Percentiles rank a stretch among this genome's conserved stretches.
phyloP scores from a whole-genome alignment of 202 grass and related monocot species.

The Brachypodium distachyon region DNA sequence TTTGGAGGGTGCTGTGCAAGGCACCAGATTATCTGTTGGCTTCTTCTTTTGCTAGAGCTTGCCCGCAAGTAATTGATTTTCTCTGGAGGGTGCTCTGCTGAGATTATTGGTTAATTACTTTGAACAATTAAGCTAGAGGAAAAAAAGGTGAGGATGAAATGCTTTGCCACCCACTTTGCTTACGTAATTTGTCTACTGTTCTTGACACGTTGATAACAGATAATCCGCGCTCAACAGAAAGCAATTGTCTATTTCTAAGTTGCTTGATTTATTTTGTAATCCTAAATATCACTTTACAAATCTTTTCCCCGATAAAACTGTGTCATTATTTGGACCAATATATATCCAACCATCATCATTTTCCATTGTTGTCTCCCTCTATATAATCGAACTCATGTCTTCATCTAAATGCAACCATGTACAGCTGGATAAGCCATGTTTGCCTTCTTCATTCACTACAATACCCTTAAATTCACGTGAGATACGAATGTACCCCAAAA shows the following conservation, averaged over 20 bases:
- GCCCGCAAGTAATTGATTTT: constrained; percentile 11
- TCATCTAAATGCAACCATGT: not conserved
- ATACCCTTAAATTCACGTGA: not conserved
- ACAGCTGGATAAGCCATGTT: not conserved
- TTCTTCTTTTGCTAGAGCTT: constrained; percentile 4
- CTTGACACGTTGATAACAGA: not conserved
- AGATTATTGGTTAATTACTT: no score
- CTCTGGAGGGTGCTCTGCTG: no score
- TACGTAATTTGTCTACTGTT: not conserved
- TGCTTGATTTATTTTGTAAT: no score
- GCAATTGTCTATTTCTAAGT: no score
- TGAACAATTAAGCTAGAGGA: no score
- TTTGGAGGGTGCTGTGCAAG: not conserved
- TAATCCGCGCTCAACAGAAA: no score
- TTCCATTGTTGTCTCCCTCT: not conserved
- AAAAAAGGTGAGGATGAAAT: not conserved
- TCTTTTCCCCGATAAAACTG: no score
- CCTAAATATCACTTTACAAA: no score
- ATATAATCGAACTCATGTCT: not conserved
- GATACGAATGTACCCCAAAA: not conserved
- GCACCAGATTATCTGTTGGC: not conserved
- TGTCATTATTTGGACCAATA: no score
- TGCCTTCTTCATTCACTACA: not conserved
- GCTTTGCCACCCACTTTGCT: not conserved
- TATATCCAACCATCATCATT: not conserved